Evolutionary conservation across 2,329 filamentous ascomycete species (phyloP).

Genomic region (Salinomyces thailandicus): DNA sequence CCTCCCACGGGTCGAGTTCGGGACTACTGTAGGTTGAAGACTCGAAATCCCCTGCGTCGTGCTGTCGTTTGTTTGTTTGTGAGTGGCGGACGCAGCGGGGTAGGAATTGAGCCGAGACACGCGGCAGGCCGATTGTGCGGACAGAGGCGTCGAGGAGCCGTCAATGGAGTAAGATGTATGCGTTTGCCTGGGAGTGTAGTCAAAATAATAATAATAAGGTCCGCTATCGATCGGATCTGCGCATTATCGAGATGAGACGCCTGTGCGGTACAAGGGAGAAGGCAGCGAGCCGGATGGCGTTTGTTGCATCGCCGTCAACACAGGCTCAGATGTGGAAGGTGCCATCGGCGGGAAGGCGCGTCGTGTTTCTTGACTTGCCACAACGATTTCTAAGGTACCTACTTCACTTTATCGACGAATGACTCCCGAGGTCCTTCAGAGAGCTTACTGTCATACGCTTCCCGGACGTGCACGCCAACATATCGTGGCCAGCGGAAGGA

Average conservation of each 20-base stretch:
- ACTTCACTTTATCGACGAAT: too few relatives aligned
- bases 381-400: too few relatives aligned
- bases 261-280: not conserved
- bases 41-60: too few relatives aligned
- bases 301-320: not conserved
- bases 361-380: too few relatives aligned
- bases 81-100: too few relatives aligned
- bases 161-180: not conserved
- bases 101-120: not conserved
- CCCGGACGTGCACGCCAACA: too few relatives aligned
- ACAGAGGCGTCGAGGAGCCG: not conserved
- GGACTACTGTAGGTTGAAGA: not conserved
- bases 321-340: too few relatives aligned
- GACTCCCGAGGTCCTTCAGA: too few relatives aligned
- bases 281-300: not conserved
- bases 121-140: not conserved
- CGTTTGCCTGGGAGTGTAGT: not conserved
- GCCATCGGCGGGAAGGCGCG: not conserved
- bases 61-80: too few relatives aligned
- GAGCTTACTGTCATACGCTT: too few relatives aligned
- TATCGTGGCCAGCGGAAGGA: too few relatives aligned
- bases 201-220: not conserved
- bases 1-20: not conserved
- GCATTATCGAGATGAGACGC: slow-evolving; percentile 1
- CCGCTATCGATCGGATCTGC: not conserved